Base-by-base conservation (phyloP, 2,329 filamentous ascomycete species). In the Graphilbum sp. region DNA sequence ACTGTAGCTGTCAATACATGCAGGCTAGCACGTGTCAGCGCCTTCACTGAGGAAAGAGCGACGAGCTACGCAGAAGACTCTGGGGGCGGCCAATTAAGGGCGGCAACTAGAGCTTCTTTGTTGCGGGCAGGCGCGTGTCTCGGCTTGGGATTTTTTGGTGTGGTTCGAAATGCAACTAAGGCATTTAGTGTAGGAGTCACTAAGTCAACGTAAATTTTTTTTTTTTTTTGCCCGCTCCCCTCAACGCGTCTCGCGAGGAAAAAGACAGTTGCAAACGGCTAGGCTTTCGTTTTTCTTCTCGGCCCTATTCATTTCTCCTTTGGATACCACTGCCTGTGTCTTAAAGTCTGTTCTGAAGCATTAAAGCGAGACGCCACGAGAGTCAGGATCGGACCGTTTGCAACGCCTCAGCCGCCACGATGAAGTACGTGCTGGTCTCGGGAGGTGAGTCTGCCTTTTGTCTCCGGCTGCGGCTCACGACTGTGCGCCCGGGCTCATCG, bases 401-500 rank as follows among this genome's bases (percentile, higher is more conserved):
- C 11, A 32, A 5, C 30, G 15, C 13, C 13, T n/a, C 38, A 33
- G 31, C 40, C 40, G 41, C 10, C 43, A 48, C 36, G 21, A 48
- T 48, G 46, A 48, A 48, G 44, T 48, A 47, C 44, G 46, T 48
- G 37, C 40, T 48, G 38, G 46, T 48, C 32, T 45, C 43, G 24
- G 46, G 46, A 45, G 46, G 46, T 48, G 32, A 36, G 36, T 39
- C 36, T 34, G n/a, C 37, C 23, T 23, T 38, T 21, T 24, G 10
- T 21, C 13, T 34, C 32, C 19, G 25, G 35, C 12, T 12, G 11
- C 32, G 4, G 33, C 12, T n/a, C n/a, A n/a, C n/a, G n/a, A n/a
- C n/a, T n/a, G n/a, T n/a, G n/a, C n/a, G n/a, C n/a, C n/a, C n/a
- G n/a, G n/a, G n/a, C n/a, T n/a, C n/a, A n/a, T n/a, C n/a, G n/a